Conservation (phyloP, 257 asterid genomes). For the Coffea canephora region DNA sequence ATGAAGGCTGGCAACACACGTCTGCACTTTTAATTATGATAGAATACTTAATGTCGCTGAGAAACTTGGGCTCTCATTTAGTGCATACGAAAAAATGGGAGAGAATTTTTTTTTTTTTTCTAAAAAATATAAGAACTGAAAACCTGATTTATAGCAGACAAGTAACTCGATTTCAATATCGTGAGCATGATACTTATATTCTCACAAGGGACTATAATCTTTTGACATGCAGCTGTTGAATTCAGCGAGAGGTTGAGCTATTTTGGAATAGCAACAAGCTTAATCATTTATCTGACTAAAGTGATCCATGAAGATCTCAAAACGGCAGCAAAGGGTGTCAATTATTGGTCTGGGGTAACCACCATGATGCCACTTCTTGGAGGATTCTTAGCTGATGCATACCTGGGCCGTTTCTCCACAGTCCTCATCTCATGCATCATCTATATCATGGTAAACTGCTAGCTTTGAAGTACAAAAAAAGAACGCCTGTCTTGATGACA, state of each 20-base stretch:
- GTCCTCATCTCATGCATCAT: conserved; percentile 61
- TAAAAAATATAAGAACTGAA: background rate
- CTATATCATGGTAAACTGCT: conserved; percentile 56
- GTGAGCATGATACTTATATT: background rate
- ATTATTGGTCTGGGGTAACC: conserved; percentile 82
- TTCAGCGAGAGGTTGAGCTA: conserved; percentile 87
- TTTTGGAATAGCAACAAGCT: conserved; percentile 71
- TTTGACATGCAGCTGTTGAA: conserved; percentile 53
- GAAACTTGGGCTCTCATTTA: background rate
- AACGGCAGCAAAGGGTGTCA: conserved; percentile 71
- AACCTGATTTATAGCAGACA: background rate
- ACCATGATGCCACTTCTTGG: conserved; percentile 84
- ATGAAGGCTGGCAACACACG: background rate
- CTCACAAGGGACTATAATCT: background rate
- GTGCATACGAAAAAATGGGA: background rate
- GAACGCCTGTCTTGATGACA: background rate
- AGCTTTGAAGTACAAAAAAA: background rate
- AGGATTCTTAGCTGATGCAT: conserved; percentile 84
- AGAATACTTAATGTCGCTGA: background rate
- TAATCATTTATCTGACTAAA: conserved; percentile 76
- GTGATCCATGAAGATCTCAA: conserved; percentile 72
- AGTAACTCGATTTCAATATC: background rate
- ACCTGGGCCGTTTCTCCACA: conserved; percentile 77
- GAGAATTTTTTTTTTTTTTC: too few relatives aligned
- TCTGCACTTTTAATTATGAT: background rate